Evolutionary conservation across 306 rosid genomes (phyloP).

Genomic region (Betula pendula): DNA sequence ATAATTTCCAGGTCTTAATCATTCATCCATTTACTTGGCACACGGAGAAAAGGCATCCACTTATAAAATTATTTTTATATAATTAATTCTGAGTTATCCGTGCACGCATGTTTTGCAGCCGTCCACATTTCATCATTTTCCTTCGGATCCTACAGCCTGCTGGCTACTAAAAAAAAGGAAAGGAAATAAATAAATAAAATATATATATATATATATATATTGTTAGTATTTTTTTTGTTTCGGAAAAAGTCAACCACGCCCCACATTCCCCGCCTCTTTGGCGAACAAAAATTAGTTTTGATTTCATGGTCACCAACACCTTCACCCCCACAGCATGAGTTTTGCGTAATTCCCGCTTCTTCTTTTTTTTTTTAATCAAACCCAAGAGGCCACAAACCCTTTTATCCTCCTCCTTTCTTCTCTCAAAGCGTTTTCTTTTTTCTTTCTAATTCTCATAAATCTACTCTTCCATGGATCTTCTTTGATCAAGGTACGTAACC

Average conservation of each 20-base stretch:
- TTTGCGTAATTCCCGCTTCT: conserved; percentile 36
- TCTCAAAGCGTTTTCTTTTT: conserved; percentile 26
- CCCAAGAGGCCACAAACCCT: conserved; percentile 19
- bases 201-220: neutral
- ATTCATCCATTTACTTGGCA: too few relatives aligned
- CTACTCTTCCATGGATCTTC: conserved; percentile 47
- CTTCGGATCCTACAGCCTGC: too few relatives aligned
- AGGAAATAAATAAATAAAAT: neutral
- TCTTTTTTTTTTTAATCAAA: conserved; percentile 38
- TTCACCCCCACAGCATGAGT: conserved; percentile 23
- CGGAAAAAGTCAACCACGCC: conserved; percentile 39
- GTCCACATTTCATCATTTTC: too few relatives aligned
- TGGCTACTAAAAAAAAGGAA: too few relatives aligned
- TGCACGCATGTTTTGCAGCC: too few relatives aligned
- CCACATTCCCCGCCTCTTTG: conserved; percentile 32
- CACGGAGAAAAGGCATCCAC: too few relatives aligned
- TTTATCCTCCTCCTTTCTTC: neutral
- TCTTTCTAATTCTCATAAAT: conserved; percentile 19
- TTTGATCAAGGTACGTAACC: conserved; percentile 59
- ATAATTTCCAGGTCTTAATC: too few relatives aligned
- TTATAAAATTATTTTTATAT: too few relatives aligned
- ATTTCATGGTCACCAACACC: conserved; percentile 42
- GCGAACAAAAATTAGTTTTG: conserved; percentile 19
- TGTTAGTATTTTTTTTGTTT: neutral
- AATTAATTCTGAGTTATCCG: too few relatives aligned